Evolutionary conservation across 2,329 filamentous ascomycete genomes (phyloP), one percentile per base, ranked within the genome.

Genomic region (Acrodontium crateriforme): DNA sequence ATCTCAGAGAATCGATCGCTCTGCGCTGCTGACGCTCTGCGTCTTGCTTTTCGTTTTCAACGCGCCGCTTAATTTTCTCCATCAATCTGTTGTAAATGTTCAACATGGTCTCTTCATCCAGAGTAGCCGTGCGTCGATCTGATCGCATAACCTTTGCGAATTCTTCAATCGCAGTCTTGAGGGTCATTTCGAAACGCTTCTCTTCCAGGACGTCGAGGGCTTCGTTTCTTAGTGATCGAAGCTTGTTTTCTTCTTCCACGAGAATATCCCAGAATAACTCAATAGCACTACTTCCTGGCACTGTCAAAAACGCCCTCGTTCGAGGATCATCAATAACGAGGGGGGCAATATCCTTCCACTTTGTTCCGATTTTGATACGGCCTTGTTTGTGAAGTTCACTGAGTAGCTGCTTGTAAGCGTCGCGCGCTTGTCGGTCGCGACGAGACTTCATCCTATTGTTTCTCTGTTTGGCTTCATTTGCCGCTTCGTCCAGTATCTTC

Each of bases 221-320:
- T 21, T 39, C 36, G 20, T 47, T 47, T 12, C 47, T 42, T 30
- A 45, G 43, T 4, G 42, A 40, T 4, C 45, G 42, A 13, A 54
- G 41, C 33, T 46, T 46, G 20, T 80, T 74, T 49, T 98, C 87
- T 53, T 95, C 84, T 52, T 93, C 84, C 52, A 95, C 89, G 15
- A 95, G 68, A 25, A 85, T 64, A 52, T 98, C 89, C 83, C 87
- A 94, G 60, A 98, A 95, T 5, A 98, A 64, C 46, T 95, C 84
- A 39, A 93, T 67, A 9, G 89, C 82, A 4, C 40, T 45, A 31
- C 43, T 49, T 10, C 50, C 50, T 33, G 70, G 58, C 49, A 91
- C 82, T 28, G 84, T 85, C 34, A 85, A 69, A 65, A 93, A 83
- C 38, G 73, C 74, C 43, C 65, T 67, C 55, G 93, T 95, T 40